phyloP scores from a whole-genome alignment of 805 yeast genomes.

The Kluyveromyces siamensis region DNA sequence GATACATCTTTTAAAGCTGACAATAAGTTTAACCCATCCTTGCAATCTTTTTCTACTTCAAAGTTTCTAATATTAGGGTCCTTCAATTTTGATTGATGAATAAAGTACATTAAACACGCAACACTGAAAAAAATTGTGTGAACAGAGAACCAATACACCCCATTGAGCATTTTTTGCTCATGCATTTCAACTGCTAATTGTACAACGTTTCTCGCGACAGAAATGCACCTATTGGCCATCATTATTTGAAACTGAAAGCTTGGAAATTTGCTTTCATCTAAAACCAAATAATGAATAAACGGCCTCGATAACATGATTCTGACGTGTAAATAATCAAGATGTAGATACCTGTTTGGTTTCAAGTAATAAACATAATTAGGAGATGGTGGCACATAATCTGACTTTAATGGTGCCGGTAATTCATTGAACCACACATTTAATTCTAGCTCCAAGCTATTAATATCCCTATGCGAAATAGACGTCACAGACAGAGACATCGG shows the following conservation, averaged over 20 bases:
- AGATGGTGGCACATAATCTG: slow-evolving; percentile 59
- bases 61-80: slow-evolving; percentile 5
- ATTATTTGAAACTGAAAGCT: slow-evolving; percentile 53
- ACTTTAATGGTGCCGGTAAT: slow-evolving; percentile 63
- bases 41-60: slow-evolving; percentile 52
- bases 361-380: slow-evolving; percentile 38
- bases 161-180: slow-evolving; percentile 58
- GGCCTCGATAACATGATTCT: slow-evolving; percentile 80
- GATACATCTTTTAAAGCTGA: slow-evolving; percentile 59
- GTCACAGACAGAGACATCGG: slow-evolving; percentile 31
- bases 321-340: slow-evolving; percentile 64
- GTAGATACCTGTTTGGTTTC: slow-evolving; percentile 67
- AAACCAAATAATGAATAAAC: slow-evolving; percentile 69
- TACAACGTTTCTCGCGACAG: slow-evolving; percentile 75
- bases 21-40: slow-evolving; percentile 58
- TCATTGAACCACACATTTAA: slow-evolving; percentile 63
- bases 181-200: slow-evolving; percentile 75
- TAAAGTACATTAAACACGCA: slow-evolving; percentile 68
- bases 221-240: slow-evolving; percentile 75
- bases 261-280: slow-evolving; percentile 24
- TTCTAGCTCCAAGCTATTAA: background rate
- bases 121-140: slow-evolving; percentile 85
- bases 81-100: slow-evolving; percentile 10
- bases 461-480: slow-evolving; percentile 14
- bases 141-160: slow-evolving; percentile 87